Evolutionary conservation across 108 stramenopile species (phyloP), one percentile per base, ranked within the genome.

Genomic region (Nitzschia sp.): DNA sequence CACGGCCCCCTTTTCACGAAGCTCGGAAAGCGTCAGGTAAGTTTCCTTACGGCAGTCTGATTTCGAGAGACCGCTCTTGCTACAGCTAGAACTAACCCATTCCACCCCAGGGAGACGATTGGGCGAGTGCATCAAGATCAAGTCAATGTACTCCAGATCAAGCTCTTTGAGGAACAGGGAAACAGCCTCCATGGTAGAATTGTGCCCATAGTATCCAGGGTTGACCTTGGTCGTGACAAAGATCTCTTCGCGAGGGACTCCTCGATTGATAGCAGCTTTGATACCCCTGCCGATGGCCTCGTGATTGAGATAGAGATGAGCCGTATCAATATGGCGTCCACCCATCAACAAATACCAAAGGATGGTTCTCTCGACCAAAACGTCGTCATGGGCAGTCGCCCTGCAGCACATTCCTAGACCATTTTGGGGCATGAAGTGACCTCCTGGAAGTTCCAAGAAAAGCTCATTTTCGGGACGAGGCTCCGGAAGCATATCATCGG

Each of bases 161-260:
- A 92, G 66, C 26, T 96, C 88, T 15, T 78, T 30, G 2, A 92
- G 74, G 36, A 64, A 86, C 1, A 30, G 47, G 13, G 72, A 45
- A 15, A 77, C 77, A 17, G 67, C 78, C 24, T 68, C 62, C 42
- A 64, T 19, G 30, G 89, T 75, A 38, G 75, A 55, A 19, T 91
- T 77, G 70, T 79, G 86, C 19, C 84, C 87, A 51, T 64, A 85
- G 63, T 82, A 71, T 23, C 70, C 64, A 19, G 87, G 83, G 28
- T 66, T 82, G 18, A 94, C 64, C 82, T 96, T 96, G 65, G 90
- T 83, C 0, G 89, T 92, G 6, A 96, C 38, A 63, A 87, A 96
- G 31, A 96, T 81, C 30, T 96, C 95, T n/a, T 86, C 76, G 15
- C 95, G 78, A 15, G 71, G 62, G 4, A 92, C 77, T 25, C 84